Percentiles rank a stretch among this genome's conserved stretches.
Conservation (phyloP, 805 yeast species). For the Candida maesae region DNA sequence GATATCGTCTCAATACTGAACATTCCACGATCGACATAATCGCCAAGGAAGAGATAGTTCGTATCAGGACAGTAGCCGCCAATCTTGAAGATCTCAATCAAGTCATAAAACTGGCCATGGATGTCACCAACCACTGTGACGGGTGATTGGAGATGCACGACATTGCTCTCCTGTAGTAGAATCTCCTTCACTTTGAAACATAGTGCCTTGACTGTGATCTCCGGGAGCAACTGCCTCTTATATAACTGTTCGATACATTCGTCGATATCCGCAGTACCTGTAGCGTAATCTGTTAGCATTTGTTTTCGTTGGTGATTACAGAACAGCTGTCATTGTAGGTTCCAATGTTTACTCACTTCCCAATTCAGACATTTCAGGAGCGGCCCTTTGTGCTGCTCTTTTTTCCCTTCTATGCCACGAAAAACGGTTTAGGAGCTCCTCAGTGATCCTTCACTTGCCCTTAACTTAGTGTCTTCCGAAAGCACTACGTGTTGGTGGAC, state of each 20-base stretch:
- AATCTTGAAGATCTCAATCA: conserved; percentile 86
- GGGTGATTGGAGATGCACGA: conserved; percentile 78
- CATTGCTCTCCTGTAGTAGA: conserved; percentile 77
- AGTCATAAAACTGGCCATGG: conserved; percentile 95
- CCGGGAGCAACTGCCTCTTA: conserved; percentile 64
- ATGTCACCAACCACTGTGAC: conserved; percentile 96
- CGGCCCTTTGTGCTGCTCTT: too few relatives aligned
- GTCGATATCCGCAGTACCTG: conserved; percentile 49
- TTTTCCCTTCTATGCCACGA: too few relatives aligned
- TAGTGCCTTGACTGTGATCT: conserved; percentile 62
- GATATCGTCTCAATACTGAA: conserved; percentile 92
- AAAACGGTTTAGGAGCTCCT: too few relatives aligned
- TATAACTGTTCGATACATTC: conserved; percentile 65
- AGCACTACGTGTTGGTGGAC: too few relatives aligned
- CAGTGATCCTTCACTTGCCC: too few relatives aligned
- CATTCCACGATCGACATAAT: conserved; percentile 93
- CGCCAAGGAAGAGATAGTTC: conserved; percentile 89
- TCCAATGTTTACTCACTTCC: too few relatives aligned
- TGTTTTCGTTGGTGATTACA: too few relatives aligned
- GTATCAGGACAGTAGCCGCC: conserved; percentile 95
- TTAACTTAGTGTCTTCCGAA: too few relatives aligned
- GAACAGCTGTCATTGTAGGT: too few relatives aligned
- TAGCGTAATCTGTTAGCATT: neutral
- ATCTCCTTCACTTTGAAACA: conserved; percentile 83
- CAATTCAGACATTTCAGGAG: neutral